These are phyloP conservation scores for Aureobasidium sp. DNA, from an alignment of 2,329 filamentous ascomycete species.

Conservation along the genomic window DNA sequence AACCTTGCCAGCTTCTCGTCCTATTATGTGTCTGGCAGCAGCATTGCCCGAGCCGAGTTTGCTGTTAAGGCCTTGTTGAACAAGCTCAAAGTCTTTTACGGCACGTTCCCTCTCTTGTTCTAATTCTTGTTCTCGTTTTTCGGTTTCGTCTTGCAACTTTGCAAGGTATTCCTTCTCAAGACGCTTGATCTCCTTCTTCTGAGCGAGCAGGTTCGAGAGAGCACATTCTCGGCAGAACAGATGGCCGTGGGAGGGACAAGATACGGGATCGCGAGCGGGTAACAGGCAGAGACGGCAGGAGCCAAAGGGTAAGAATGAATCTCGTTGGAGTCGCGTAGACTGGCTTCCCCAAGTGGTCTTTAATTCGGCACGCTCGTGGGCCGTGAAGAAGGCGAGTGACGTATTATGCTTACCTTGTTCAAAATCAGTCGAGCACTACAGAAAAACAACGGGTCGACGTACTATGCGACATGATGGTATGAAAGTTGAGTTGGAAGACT, in stretches of 20 bases:
- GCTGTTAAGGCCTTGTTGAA: slow-evolving; percentile 59
- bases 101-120: slow-evolving; percentile 65
- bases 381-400: slow-evolving; percentile 86
- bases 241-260: slow-evolving; percentile 70
- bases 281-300: slow-evolving; percentile 84
- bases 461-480: slow-evolving; percentile 24
- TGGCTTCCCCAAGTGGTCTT: slow-evolving; percentile 76
- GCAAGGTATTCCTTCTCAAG: slow-evolving; percentile 58
- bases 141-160: slow-evolving; percentile 54
- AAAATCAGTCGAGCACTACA: slow-evolving; percentile 3
- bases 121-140: slow-evolving; percentile 55
- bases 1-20: slow-evolving; percentile 31
- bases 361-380: slow-evolving; percentile 77
- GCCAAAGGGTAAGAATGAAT: slow-evolving; percentile 87
- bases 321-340: slow-evolving; percentile 76
- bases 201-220: slow-evolving; percentile 79
- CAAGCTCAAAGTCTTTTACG: slow-evolving; percentile 74
- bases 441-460: slow-evolving; percentile 7
- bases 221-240: slow-evolving; percentile 95
- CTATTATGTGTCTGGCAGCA: slow-evolving; percentile 39
- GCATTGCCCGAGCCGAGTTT: slow-evolving; percentile 30
- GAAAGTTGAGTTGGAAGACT: not conserved
- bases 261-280: slow-evolving; percentile 71
- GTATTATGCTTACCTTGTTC: slow-evolving; percentile 68
- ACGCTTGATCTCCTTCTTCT: slow-evolving; percentile 86